Conservation (phyloP, 305 asterid species). For the Solanum hybrid region DNA sequence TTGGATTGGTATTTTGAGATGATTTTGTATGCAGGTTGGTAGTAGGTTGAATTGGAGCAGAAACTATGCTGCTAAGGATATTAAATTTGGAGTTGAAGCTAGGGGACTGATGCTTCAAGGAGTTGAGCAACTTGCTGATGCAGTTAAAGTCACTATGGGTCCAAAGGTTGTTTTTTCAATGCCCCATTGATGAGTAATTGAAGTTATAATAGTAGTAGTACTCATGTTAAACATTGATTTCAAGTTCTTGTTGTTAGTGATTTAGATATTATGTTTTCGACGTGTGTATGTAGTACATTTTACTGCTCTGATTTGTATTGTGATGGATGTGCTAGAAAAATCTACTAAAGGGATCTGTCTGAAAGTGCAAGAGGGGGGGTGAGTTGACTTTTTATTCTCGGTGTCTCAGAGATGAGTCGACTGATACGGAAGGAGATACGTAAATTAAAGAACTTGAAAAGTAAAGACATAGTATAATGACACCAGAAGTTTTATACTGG, state of each 20-base stretch:
- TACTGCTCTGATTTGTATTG: neutral
- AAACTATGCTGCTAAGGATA: constrained; percentile 42
- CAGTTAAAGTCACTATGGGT: constrained; percentile 53
- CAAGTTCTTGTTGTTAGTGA: neutral
- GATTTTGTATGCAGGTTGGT: constrained; percentile 16
- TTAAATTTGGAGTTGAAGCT: constrained; percentile 45
- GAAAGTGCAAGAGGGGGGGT: neutral
- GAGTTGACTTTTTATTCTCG: neutral
- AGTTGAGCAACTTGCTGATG: constrained; percentile 49
- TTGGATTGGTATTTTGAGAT: neutral
- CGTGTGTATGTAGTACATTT: neutral
- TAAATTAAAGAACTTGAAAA: neutral
- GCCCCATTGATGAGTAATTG: neutral
- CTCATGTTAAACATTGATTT: neutral
- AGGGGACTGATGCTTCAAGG: constrained; percentile 44
- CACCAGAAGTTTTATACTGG: neutral
- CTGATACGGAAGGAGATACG: neutral
- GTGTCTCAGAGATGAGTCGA: neutral
- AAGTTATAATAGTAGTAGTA: neutral
- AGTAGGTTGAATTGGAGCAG: constrained; percentile 38
- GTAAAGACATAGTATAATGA: neutral
- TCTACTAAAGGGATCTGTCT: neutral
- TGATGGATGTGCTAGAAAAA: neutral
- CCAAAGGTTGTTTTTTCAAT: constrained; percentile 27
- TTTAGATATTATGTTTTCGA: neutral